Percentiles rank a stretch among this genome's conserved stretches.
Conservation (phyloP, 352 stramenopile genomes). For the Globisporangium abappressorium region DNA sequence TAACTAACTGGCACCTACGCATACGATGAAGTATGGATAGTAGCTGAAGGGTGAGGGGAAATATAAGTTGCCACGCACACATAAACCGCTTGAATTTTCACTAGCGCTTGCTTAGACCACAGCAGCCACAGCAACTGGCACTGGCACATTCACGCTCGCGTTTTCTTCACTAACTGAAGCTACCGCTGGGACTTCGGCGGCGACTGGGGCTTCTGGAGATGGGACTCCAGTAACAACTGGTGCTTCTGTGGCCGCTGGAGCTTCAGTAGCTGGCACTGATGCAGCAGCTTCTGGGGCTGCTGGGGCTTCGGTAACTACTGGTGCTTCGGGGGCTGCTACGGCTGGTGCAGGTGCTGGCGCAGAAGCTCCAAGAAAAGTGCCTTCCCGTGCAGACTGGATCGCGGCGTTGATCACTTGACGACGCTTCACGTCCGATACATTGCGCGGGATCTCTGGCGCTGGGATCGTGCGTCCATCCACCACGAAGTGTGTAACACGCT, state of each 20-base stretch:
- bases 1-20: not conserved
- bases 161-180: not conserved
- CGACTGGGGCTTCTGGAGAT: not conserved
- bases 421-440: slow-evolving; percentile 64
- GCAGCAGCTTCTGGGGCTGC: not conserved
- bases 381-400: slow-evolving; percentile 57
- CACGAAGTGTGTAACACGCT: slow-evolving; percentile 83
- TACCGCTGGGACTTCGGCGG: not conserved
- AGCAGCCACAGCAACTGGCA: not conserved
- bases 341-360: not conserved
- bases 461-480: slow-evolving; percentile 70
- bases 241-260: not conserved
- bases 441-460: slow-evolving; percentile 62
- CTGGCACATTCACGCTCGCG: slow-evolving; percentile 3
- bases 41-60: not conserved
- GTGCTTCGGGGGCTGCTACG: not conserved
- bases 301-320: not conserved
- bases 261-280: not conserved
- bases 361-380: slow-evolving; percentile 14
- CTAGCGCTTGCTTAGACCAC: not conserved
- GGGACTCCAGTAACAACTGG: too few relatives aligned
- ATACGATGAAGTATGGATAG: not conserved
- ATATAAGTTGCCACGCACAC: not conserved
- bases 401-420: slow-evolving; percentile 65
- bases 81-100: slow-evolving; percentile 4